Base-by-base conservation (phyloP, 2,329 filamentous ascomycete species). In the Capronia coronata region DNA sequence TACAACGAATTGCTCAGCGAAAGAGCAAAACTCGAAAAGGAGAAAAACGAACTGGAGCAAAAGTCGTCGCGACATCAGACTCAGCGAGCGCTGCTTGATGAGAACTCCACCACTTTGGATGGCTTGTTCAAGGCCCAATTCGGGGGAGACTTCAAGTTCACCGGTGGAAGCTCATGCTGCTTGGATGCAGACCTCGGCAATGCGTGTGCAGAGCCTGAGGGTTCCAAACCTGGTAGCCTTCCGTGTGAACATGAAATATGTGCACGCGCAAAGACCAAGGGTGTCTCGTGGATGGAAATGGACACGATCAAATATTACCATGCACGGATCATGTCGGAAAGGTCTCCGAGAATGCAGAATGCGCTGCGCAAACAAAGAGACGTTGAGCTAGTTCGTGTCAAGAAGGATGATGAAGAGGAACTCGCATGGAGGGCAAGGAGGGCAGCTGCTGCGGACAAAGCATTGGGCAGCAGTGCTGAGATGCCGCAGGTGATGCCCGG, bases 351-450 rank as follows among this genome's bases (percentile, higher is more conserved):
- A 38, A 59, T 57, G 54, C 56, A 56, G 43, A 54, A 54, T 30
- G 56, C 58, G 6, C 38, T 60, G n/a, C 50, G 56, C n/a, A 60
- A 60, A 47, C 58, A 60, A 39, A 52, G 58, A 40, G 55, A 60
- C 35, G 49, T 56, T n/a, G 56, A 60, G 47, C 40, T 60, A 14
- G 43, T 47, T 25, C 55, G 55, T 25, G 55, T 59, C 29, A 52
- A 51, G 43, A 56, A 56, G 23, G 54, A 54, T 8, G 56, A 56
- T 22, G 55, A 55, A 32, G 56, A 55, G 39, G 54, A 59, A 21
- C 32, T 48, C 10, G 54, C 54, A 16, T 22, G 46, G 29, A 49
- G 51, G 29, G 41, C 46, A 25, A 51, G 53, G 29, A 52, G 42
- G 41, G 49, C 45, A 29, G 43, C 46, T 8, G 27, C 49, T 14